Percentiles rank a stretch among this genome's conserved stretches.
phyloP scores from a whole-genome alignment of 176 grass and related monocot genomes.

The Themeda triandra region DNA sequence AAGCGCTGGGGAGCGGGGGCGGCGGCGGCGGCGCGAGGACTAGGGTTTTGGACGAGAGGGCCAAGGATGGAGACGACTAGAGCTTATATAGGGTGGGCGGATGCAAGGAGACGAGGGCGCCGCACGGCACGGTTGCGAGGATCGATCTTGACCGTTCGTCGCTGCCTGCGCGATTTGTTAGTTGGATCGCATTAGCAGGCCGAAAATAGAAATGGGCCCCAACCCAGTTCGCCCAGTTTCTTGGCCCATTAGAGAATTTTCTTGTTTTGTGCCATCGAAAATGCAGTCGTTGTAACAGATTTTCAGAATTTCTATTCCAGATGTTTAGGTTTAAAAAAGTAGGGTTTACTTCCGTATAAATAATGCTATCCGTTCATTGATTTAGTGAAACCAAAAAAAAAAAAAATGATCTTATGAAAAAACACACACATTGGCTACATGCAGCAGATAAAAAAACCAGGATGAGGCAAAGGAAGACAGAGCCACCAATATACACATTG shows the following conservation, averaged over 20 bases:
- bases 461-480: neutral
- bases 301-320: too few species aligned
- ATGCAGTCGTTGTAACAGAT: too few species aligned
- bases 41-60: constrained; percentile 48
- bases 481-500: neutral
- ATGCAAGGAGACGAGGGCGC: neutral
- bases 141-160: constrained; percentile 18
- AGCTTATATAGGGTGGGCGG: constrained; percentile 21
- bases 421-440: neutral
- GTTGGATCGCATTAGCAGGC: neutral
- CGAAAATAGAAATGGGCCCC: neutral
- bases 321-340: too few species aligned
- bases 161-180: neutral
- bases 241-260: neutral
- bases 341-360: too few species aligned
- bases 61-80: neutral
- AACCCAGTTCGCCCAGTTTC: neutral
- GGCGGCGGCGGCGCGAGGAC: constrained; percentile 25
- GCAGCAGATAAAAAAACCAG: neutral
- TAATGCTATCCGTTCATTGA: neutral
- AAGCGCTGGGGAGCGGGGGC: neutral
- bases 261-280: neutral
- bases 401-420: neutral
- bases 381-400: neutral
- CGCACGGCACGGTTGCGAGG: neutral